Base-by-base conservation (phyloP, 441 rosid species). In the Adansonia gregorii region DNA sequence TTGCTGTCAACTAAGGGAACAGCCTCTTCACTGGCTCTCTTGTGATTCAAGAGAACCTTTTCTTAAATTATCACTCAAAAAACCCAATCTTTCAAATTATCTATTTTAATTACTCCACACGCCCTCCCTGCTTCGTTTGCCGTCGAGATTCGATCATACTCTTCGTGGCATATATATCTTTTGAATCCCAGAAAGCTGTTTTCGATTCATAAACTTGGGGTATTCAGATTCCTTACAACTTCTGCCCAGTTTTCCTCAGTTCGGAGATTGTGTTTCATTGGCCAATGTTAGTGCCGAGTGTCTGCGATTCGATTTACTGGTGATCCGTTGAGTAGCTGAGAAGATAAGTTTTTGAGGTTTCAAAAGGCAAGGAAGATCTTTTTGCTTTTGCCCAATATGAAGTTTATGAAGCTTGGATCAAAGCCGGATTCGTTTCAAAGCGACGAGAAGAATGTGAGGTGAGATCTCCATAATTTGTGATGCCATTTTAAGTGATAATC, bases 321-420 rank as follows among this genome's bases (percentile, higher is more conserved):
- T 69, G 43, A 56, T 56, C 10, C 48, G 72, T 22, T 51, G 24
- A 6, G 24, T 56, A 17, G 11, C 61, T 8, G 61, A 55, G 60
- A 6, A 80, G 79, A 64, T 71, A 73, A 78, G 22, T n/a, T 49
- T 82, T 81, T 71, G 69, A 59, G 82, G 72, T 15, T 52, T 67
- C 67, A 20, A 72, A 80, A 5, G 35, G 51, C 2, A 67, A 65
- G 74, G 60, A 79, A 55, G 67, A 75, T 77, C 79, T 78, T 78
- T 56, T 78, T 78, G 17, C 48, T 76, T 78, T 48, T 55, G 77
- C 60, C 60, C 73, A 89, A 86, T 78, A 94, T 94, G 98, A 94
- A 92, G 97, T 94, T 94, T 65, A 94, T 94, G 98, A 94, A 94
- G 80, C 90, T 94, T 67, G 97, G 98, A 76, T 94, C 98, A 0